A percentile compares a stretch with the other conserved stretches of the same genome.
These are phyloP conservation scores for Penicillium polonicum DNA, from an alignment of 2,329 filamentous ascomycete genomes.

Conservation along the genomic window DNA sequence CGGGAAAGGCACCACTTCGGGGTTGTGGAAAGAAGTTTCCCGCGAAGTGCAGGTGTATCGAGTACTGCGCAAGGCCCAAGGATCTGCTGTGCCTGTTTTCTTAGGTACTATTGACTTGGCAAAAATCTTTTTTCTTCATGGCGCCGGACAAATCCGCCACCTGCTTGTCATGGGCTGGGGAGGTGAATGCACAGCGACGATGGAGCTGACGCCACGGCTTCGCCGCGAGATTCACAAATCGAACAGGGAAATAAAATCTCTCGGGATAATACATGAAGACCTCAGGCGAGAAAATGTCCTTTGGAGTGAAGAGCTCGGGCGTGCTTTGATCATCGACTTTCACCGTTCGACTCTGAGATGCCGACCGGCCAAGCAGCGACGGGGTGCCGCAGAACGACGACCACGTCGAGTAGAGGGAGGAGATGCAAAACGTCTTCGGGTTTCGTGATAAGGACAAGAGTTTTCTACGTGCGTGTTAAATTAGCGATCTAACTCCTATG, in stretches of 20 bases:
- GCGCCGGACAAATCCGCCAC: slow-evolving; percentile 2
- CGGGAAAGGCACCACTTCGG: background rate
- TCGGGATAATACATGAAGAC: slow-evolving; percentile 22
- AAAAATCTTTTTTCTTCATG: slow-evolving; percentile 30
- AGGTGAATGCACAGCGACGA: background rate
- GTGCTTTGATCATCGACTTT: slow-evolving; percentile 16
- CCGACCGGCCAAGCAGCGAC: slow-evolving; percentile 2
- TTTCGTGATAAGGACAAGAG: too few relatives aligned
- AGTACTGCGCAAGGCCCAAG: background rate
- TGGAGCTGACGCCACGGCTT: background rate
- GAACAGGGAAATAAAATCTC: background rate
- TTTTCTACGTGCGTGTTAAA: too few relatives aligned
- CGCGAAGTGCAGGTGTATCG: background rate
- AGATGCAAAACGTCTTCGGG: too few relatives aligned
- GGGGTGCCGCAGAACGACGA: too few relatives aligned
- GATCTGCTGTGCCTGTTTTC: slow-evolving; percentile 15
- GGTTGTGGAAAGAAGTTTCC: background rate
- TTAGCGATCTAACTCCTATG: too few relatives aligned
- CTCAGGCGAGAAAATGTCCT: slow-evolving; percentile 20
- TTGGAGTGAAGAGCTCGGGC: slow-evolving; percentile 25
- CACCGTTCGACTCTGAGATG: slow-evolving; percentile 18
- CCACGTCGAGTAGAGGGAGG: slow-evolving; percentile 3
- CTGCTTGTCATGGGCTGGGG: background rate
- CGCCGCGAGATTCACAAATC: background rate
- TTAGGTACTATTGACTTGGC: slow-evolving; percentile 13